Percentiles rank a stretch among this genome's conserved stretches.
These are phyloP conservation scores for Botryosphaeria agaves DNA, from an alignment of 2,329 filamentous ascomycete species.

Conservation along the genomic window DNA sequence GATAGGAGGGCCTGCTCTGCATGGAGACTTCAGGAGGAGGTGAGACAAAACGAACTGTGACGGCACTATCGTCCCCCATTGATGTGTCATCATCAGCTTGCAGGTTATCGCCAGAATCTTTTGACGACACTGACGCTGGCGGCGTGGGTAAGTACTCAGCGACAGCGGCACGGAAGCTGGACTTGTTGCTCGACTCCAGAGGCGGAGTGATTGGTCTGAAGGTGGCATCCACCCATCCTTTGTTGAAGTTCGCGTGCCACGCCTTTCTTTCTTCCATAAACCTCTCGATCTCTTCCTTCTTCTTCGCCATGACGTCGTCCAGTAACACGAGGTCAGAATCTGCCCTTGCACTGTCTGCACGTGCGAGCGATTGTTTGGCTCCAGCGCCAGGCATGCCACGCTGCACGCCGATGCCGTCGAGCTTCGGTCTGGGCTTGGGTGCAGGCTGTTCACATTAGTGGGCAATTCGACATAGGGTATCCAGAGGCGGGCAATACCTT, in stretches of 20 bases:
- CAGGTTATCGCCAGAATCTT: slow-evolving; percentile 19
- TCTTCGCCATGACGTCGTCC: slow-evolving; percentile 61
- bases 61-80: not conserved
- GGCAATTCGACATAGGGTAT: slow-evolving; percentile 6
- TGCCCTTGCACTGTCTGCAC: slow-evolving; percentile 50
- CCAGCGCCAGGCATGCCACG: slow-evolving; percentile 48
- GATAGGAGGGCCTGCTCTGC: slow-evolving; percentile 44
- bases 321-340: slow-evolving; percentile 67
- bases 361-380: slow-evolving; percentile 26
- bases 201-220: slow-evolving; percentile 66
- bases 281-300: slow-evolving; percentile 60
- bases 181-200: slow-evolving; percentile 26
- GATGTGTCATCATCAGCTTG: slow-evolving; percentile 15
- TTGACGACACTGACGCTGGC: slow-evolving; percentile 26
- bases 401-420: slow-evolving; percentile 39
- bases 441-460: slow-evolving; percentile 14
- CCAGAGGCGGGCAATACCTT: slow-evolving; percentile 40
- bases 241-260: slow-evolving; percentile 85
- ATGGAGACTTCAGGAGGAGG: slow-evolving; percentile 17
- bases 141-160: slow-evolving; percentile 25
- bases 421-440: slow-evolving; percentile 36
- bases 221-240: slow-evolving; percentile 76
- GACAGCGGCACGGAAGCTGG: slow-evolving; percentile 21
- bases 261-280: slow-evolving; percentile 77
- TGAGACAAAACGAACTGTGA: slow-evolving; percentile 16